Conservation (phyloP, 768 basidiomycete species). For the Plicaturopsis crispa region DNA sequence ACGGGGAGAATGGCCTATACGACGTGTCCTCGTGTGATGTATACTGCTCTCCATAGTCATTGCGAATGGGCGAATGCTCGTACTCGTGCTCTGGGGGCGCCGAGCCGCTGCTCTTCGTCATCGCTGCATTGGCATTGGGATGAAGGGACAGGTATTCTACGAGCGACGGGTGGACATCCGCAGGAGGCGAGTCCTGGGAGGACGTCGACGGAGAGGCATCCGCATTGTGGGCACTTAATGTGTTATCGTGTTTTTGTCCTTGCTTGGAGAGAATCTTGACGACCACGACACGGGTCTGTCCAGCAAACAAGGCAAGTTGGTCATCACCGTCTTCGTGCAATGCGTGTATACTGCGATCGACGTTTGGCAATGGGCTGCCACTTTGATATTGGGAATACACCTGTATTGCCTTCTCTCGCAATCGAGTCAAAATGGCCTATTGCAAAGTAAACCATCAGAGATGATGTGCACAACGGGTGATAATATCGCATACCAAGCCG, state of each 20-base stretch:
- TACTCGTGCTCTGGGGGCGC: constrained; percentile 25
- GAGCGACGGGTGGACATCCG: constrained; percentile 12
- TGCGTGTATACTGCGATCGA: neutral
- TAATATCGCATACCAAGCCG: constrained; percentile 29
- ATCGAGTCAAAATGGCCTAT: constrained; percentile 11
- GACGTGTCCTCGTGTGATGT: constrained; percentile 7
- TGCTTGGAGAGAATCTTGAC: constrained; percentile 7
- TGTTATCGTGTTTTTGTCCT: neutral
- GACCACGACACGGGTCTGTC: constrained; percentile 10
- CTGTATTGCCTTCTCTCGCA: constrained; percentile 11
- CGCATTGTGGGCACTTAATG: neutral
- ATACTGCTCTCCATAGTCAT: constrained; percentile 5
- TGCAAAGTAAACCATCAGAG: neutral
- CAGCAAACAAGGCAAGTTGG: constrained; percentile 10
- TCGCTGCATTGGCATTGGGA: constrained; percentile 27
- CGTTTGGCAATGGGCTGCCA: constrained; percentile 9
- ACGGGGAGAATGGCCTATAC: constrained; percentile 5
- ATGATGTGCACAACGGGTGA: neutral
- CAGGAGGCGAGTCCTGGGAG: neutral
- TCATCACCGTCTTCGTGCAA: constrained; percentile 10
- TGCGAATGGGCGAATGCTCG: constrained; percentile 17
- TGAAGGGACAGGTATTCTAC: constrained; percentile 36
- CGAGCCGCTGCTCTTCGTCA: neutral
- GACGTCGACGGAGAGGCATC: neutral
- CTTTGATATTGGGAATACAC: constrained; percentile 8